A percentile compares a stretch with the other conserved stretches of the same genome.
These are phyloP conservation scores for Cordyceps sp. DNA, from an alignment of 2,329 filamentous ascomycete species.

Conservation along the genomic window DNA sequence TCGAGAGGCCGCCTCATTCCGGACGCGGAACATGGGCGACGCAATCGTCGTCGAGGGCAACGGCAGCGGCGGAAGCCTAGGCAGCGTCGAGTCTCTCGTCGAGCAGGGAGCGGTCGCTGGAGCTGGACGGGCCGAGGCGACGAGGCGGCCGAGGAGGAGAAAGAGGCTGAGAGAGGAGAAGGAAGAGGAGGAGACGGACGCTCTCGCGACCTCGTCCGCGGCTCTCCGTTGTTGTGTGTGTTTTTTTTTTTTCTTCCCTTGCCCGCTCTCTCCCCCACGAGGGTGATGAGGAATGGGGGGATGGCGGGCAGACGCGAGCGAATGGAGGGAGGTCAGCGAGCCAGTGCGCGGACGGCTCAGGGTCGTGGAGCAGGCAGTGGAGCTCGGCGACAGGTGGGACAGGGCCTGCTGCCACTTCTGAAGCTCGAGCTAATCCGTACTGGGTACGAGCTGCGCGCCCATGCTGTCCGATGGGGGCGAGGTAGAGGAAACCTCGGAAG, in stretches of 20 bases:
- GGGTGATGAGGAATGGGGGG: background rate
- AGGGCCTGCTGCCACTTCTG: too few species aligned
- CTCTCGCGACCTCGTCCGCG: too few species aligned
- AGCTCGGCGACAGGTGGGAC: too few species aligned
- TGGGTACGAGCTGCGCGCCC: too few species aligned
- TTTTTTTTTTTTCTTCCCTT: background rate
- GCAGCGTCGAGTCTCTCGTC: too few species aligned
- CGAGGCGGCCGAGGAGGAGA: background rate
- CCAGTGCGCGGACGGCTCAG: too few species aligned
- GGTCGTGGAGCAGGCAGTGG: too few species aligned
- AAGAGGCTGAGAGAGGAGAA: background rate
- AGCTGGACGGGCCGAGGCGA: background rate
- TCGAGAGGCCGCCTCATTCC: conserved; percentile 42
- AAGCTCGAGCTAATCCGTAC: too few species aligned
- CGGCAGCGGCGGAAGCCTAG: background rate
- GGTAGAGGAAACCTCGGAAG: too few species aligned
- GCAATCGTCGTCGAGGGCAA: conserved; percentile 2
- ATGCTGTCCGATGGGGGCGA: too few species aligned
- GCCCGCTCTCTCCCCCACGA: conserved; percentile 1
- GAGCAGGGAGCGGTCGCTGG: too few species aligned
- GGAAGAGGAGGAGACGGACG: background rate
- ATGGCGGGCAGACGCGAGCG: background rate
- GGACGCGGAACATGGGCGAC: conserved; percentile 7
- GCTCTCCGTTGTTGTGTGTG: background rate
- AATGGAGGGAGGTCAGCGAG: background rate